Evolutionary conservation across 352 stramenopile genomes (phyloP).

Genomic region (Pythium sukuiense): DNA sequence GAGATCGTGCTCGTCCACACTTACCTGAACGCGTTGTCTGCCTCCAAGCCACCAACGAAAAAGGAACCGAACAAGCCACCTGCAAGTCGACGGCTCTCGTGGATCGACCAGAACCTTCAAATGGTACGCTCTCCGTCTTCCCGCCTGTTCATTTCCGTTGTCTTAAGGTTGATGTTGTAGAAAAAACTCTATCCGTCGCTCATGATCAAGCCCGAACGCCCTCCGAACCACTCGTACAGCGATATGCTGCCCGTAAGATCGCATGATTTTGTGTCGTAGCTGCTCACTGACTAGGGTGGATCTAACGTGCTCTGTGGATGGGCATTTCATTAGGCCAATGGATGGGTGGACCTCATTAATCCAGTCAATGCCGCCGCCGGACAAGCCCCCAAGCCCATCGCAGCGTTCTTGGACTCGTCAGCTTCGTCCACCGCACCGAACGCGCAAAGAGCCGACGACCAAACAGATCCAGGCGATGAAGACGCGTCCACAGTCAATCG

Average conservation of each 20-base stretch:
- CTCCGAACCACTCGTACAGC: conserved; percentile 76
- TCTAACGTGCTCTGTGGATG: background rate
- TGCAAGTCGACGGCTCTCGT: conserved; percentile 41
- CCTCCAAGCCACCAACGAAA: conserved; percentile 23
- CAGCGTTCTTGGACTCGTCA: conserved; percentile 19
- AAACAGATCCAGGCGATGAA: conserved; percentile 10
- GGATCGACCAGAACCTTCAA: conserved; percentile 69
- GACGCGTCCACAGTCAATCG: conserved; percentile 6
- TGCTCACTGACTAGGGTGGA: too few species aligned
- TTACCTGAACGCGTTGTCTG: conserved; percentile 56
- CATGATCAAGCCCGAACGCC: conserved; percentile 61
- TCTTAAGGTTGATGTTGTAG: conserved; percentile 21
- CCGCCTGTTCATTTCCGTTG: background rate
- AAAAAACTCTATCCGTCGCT: conserved; percentile 58
- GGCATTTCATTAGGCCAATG: conserved; percentile 44
- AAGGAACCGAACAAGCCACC: conserved; percentile 28
- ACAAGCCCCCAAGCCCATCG: conserved; percentile 12
- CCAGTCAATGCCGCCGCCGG: background rate
- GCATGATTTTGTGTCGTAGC: too few species aligned
- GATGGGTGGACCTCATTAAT: conserved; percentile 58
- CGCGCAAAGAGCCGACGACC: background rate
- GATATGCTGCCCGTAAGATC: conserved; percentile 63
- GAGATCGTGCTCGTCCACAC: conserved; percentile 80
- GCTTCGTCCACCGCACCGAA: background rate
- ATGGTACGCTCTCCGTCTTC: conserved; percentile 40